phyloP scores from a whole-genome alignment of 2,329 filamentous ascomycete genomes.

The Lecanicillium sp. region DNA sequence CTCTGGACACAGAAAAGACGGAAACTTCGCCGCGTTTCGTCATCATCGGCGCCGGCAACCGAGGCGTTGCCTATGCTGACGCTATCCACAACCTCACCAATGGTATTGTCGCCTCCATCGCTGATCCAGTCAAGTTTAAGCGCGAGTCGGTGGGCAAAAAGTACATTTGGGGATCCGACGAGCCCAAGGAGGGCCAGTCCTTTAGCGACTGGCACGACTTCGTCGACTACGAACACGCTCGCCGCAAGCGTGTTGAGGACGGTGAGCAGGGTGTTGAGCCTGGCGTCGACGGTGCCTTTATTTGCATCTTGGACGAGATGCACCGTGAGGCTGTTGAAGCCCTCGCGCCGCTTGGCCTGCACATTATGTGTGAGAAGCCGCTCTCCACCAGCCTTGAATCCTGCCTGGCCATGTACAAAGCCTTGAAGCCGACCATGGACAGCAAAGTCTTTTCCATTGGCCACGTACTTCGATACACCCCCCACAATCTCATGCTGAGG shows the following conservation, averaged over 20 bases:
- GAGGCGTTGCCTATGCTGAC: slow-evolving; percentile 65
- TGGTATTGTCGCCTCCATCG: slow-evolving; percentile 67
- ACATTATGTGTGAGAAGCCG: slow-evolving; percentile 95
- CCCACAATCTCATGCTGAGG: slow-evolving; percentile 80
- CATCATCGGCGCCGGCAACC: slow-evolving; percentile 74
- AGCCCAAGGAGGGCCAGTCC: slow-evolving; percentile 51
- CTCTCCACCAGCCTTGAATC: slow-evolving; percentile 71
- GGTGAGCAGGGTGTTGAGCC: slow-evolving; percentile 37
- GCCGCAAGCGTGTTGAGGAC: slow-evolving; percentile 44
- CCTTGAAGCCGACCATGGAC: slow-evolving; percentile 31
- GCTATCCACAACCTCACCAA: slow-evolving; percentile 57
- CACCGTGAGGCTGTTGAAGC: slow-evolving; percentile 74
- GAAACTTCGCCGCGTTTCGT: slow-evolving; percentile 56
- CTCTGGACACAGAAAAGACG: slow-evolving; percentile 17
- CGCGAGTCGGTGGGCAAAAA: slow-evolving; percentile 58
- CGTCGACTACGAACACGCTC: slow-evolving; percentile 58
- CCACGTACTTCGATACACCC: slow-evolving; percentile 87
- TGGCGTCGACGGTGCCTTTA: slow-evolving; percentile 54
- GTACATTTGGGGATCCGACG: slow-evolving; percentile 60
- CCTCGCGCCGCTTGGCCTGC: slow-evolving; percentile 60
- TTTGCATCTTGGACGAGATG: slow-evolving; percentile 75
- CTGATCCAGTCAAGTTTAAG: slow-evolving; percentile 74
- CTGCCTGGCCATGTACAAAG: slow-evolving; percentile 65
- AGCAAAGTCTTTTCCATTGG: slow-evolving; percentile 73
- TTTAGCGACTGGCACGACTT: slow-evolving; percentile 72